A percentile compares a stretch with the other conserved stretches of the same genome.
These are phyloP conservation scores for Ascochyta clinopodiicola DNA, from an alignment of 2,329 filamentous ascomycete species.

Conservation along the genomic window DNA sequence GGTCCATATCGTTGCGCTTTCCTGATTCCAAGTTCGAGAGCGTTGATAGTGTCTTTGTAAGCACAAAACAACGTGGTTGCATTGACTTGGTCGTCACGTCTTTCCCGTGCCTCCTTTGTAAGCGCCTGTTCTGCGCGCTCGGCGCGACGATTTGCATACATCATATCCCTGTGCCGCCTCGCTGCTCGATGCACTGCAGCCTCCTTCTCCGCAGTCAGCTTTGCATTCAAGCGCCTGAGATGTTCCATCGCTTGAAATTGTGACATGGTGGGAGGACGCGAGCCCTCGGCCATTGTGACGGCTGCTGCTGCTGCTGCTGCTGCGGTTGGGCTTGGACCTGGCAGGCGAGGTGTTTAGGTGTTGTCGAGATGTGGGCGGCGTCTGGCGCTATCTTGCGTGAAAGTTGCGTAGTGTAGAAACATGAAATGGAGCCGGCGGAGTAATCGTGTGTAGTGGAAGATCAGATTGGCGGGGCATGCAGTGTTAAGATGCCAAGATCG, in stretches of 20 bases:
- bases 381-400: too few relatives aligned
- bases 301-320: not conserved
- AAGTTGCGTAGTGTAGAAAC: not conserved
- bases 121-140: conserved; percentile 5
- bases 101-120: not conserved
- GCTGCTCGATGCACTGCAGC: not conserved
- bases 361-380: not conserved
- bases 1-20: not conserved
- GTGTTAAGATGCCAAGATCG: not conserved
- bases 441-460: not conserved
- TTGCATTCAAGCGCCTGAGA: not conserved
- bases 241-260: not conserved
- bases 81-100: not conserved
- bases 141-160: conserved; percentile 6
- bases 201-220: not conserved
- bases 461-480: not conserved
- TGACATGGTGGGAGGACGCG: not conserved
- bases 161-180: not conserved
- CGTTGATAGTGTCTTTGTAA: not conserved
- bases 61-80: not conserved
- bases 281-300: too few relatives aligned
- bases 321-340: not conserved
- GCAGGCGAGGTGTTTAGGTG: not conserved
- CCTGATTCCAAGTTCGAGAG: not conserved
- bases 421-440: not conserved